Evolutionary conservation across 2,329 filamentous ascomycete species (phyloP), one percentile per base, ranked within the genome.

Genomic region (Trichophyton benhamiae): DNA sequence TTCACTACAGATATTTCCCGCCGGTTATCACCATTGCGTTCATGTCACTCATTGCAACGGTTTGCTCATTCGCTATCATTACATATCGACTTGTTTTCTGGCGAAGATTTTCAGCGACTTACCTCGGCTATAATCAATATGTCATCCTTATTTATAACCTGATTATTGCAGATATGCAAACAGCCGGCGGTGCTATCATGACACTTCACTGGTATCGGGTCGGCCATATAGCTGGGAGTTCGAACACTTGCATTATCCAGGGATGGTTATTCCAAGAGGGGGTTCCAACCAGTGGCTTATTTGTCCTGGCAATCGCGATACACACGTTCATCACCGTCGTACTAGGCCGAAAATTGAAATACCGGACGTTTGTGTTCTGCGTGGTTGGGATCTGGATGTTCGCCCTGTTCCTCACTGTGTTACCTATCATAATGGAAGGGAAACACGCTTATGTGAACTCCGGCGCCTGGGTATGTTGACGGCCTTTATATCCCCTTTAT

Each of bases 141-240:
- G 72, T 81, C n/a, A 68, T 81, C 33, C 73, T 81, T 22, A 80
- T 81, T 58, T 80, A 78, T 68, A 80, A 81, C 62, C 72, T 81
- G 17, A 70, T 81, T 2, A 63, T 81, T 41, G 79, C 78, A 5
- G 79, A 81, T 69, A 71, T 81, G 13, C 76, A 77, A 63, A 79
- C 80, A 67, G 74, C 78, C 0, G 69, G 79, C 15, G 77, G 76
- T 0, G 80, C 80, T 64, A 67, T 78, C 3, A 74, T 81, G 61
- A 78, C 76, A 44, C 67, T 78, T 48, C 74, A 78, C 64, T 82
- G 78, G 77, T 71, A 80, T 8, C 64, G 68, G 2, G 65, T 74
- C 11, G 66, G 77, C 60, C 74, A 74, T 57, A 80, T 82, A 33
- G 53, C 75, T 15, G 74, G 76, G 1, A 73, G 73, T 0, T 76